Conservation (phyloP, 2,329 filamentous ascomycete species). For the Mariannaea elegans region DNA sequence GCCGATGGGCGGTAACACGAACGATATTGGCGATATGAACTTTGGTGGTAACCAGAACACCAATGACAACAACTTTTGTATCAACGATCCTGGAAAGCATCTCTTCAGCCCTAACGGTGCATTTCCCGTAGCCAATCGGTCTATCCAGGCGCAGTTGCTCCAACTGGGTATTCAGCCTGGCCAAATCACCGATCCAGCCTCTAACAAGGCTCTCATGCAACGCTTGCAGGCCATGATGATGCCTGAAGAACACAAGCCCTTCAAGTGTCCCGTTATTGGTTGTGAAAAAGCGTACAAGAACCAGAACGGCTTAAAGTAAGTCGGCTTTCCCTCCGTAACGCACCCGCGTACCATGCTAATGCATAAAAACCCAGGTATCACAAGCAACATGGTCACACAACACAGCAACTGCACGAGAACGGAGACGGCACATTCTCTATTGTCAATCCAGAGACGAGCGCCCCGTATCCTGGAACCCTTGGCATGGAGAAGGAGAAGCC, state of each 20-base stretch:
- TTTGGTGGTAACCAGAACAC: constrained; percentile 57
- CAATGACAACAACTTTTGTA: constrained; percentile 64
- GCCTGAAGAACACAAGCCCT: constrained; percentile 95
- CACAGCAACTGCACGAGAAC: constrained; percentile 96
- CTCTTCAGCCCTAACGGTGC: constrained; percentile 87
- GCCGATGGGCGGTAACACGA: constrained; percentile 66
- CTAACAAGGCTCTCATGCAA: constrained; percentile 67
- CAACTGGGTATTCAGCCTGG: constrained; percentile 79
- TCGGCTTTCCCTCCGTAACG: constrained; percentile 25
- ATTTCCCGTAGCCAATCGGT: constrained; percentile 69
- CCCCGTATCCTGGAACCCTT: constrained; percentile 92
- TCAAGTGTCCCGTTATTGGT: constrained; percentile 96
- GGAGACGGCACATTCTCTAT: constrained; percentile 98
- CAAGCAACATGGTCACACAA: constrained; percentile 91
- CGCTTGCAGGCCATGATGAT: constrained; percentile 69
- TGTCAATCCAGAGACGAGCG: constrained; percentile 93
- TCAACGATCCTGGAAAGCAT: constrained; percentile 94
- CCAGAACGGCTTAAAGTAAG: constrained; percentile 95
- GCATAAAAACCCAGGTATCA: constrained; percentile 62
- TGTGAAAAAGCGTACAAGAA: constrained; percentile 99
- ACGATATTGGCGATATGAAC: constrained; percentile 60
- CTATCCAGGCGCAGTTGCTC: constrained; percentile 73
- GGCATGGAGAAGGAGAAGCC: constrained; percentile 99
- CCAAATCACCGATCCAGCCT: constrained; percentile 81
- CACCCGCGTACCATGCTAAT: neutral